A percentile compares a stretch with the other conserved stretches of the same genome.
These are phyloP conservation scores for Eutrema yunnanense DNA, from an alignment of 345 rosid species.

Conservation along the genomic window DNA sequence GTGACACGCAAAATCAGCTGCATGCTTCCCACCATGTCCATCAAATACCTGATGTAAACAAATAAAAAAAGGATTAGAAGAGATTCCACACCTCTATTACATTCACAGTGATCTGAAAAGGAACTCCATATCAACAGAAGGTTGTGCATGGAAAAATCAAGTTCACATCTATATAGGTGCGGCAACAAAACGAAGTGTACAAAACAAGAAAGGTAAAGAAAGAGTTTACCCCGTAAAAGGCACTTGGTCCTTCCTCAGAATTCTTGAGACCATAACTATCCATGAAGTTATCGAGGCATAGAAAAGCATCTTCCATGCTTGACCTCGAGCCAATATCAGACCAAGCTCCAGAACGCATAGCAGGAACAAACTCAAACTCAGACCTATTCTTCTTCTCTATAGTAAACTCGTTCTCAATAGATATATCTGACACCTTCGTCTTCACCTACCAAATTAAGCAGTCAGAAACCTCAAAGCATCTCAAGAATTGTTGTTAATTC, in stretches of 20 bases:
- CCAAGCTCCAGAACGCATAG: slow-evolving; percentile 83
- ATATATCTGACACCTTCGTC: slow-evolving; percentile 39
- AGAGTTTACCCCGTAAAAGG: slow-evolving; percentile 73
- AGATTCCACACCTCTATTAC: background rate
- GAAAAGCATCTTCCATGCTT: slow-evolving; percentile 80
- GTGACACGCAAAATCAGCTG: slow-evolving; percentile 70
- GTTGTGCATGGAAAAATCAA: too few relatives aligned
- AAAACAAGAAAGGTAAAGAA: background rate
- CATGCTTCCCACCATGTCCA: slow-evolving; percentile 94
- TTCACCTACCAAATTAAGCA: slow-evolving; percentile 46
- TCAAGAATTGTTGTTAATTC: background rate
- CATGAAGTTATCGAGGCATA: slow-evolving; percentile 57
- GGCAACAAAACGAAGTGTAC: background rate
- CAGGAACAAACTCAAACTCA: slow-evolving; percentile 41
- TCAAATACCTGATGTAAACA: slow-evolving; percentile 51
- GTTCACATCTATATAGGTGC: background rate
- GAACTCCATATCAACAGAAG: too few relatives aligned
- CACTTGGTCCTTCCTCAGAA: slow-evolving; percentile 46
- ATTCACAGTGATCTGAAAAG: background rate
- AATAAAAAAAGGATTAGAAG: background rate
- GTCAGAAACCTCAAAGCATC: slow-evolving; percentile 14
- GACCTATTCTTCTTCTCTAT: slow-evolving; percentile 32
- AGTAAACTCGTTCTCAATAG: slow-evolving; percentile 35
- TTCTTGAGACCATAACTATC: slow-evolving; percentile 42
- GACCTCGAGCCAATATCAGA: slow-evolving; percentile 62